These are phyloP conservation scores for Malassezia equina DNA, from an alignment of 1,284 basidiomycete genomes.

Conservation along the genomic window DNA sequence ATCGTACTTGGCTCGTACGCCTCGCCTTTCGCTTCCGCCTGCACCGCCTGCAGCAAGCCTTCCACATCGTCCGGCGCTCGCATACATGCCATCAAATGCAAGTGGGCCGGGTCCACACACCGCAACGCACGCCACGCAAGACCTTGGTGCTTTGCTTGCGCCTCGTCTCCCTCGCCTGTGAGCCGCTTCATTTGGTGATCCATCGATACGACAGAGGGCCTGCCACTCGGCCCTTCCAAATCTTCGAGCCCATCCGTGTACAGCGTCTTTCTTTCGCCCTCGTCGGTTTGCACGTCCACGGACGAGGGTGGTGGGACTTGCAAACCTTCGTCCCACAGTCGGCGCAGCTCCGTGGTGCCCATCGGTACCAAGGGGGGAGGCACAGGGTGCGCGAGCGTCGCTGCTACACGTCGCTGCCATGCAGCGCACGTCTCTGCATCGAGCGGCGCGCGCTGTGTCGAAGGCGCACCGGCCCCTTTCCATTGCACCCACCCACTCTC, in stretches of 20 bases:
- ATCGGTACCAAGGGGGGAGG: slow-evolving; percentile 23
- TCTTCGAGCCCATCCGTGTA: slow-evolving; percentile 41
- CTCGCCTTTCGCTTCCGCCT: slow-evolving; percentile 7
- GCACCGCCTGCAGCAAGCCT: slow-evolving; percentile 22
- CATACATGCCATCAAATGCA: slow-evolving; percentile 27
- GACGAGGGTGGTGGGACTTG: slow-evolving; percentile 20
- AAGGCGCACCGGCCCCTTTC: slow-evolving; percentile 38
- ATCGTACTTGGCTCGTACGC: slow-evolving; percentile 4
- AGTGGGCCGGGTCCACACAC: slow-evolving; percentile 20
- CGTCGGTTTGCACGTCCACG: slow-evolving; percentile 26
- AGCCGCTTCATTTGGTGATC: slow-evolving; percentile 29
- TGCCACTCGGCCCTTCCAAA: slow-evolving; percentile 27
- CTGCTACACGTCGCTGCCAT: slow-evolving; percentile 23
- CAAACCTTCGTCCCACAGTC: slow-evolving; percentile 41
- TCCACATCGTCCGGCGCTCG: slow-evolving; percentile 25
- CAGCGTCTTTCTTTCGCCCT: slow-evolving; percentile 26
- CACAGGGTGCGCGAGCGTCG: slow-evolving; percentile 22
- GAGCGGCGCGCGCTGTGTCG: slow-evolving; percentile 33
- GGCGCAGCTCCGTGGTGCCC: slow-evolving; percentile 39
- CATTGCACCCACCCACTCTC: slow-evolving; percentile 40
- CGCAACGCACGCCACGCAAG: slow-evolving; percentile 38
- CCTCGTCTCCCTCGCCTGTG: slow-evolving; percentile 26
- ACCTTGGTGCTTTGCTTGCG: slow-evolving; percentile 26
- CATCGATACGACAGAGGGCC: slow-evolving; percentile 30
- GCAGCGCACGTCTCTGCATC: slow-evolving; percentile 20